phyloP scores from a whole-genome alignment of 495 filamentous ascomycete genomes.

The Tuber calosporum region DNA sequence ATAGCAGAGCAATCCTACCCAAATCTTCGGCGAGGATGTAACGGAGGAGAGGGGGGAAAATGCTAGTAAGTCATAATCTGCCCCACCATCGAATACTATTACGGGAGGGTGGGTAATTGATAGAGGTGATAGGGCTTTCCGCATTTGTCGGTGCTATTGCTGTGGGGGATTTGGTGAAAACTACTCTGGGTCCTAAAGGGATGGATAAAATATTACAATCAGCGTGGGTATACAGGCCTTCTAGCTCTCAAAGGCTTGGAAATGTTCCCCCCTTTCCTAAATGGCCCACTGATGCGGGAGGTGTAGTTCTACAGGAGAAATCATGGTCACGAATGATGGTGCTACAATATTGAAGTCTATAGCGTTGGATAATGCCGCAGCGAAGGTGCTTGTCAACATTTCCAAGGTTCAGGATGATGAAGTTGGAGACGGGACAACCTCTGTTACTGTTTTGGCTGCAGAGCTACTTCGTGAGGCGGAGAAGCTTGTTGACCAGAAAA shows the following conservation, averaged over 20 bases:
- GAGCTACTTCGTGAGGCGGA: slow-evolving; percentile 94
- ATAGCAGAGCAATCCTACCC: slow-evolving; percentile 64
- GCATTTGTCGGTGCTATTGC: slow-evolving; percentile 97
- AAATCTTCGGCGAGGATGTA: slow-evolving; percentile 97
- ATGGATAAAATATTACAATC: slow-evolving; percentile 99
- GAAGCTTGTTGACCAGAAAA: slow-evolving; percentile 92
- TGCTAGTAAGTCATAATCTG: slow-evolving; percentile 59
- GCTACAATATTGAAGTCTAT: slow-evolving; percentile 97
- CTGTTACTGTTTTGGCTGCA: slow-evolving; percentile 85
- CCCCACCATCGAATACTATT: slow-evolving; percentile 3
- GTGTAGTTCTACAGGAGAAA: slow-evolving; percentile 80
- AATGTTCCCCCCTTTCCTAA: background rate
- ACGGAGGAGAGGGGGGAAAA: slow-evolving; percentile 99
- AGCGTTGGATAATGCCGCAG: slow-evolving; percentile 96
- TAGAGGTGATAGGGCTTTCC: slow-evolving; percentile 50
- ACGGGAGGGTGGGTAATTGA: slow-evolving; percentile 20
- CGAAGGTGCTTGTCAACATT: slow-evolving; percentile 96
- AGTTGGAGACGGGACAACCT: slow-evolving; percentile 91
- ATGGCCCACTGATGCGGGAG: slow-evolving; percentile 16
- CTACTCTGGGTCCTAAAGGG: slow-evolving; percentile 91
- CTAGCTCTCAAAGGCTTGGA: background rate
- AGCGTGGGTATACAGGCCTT: slow-evolving; percentile 55
- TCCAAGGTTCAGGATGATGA: slow-evolving; percentile 99
- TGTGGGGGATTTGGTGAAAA: slow-evolving; percentile 94
- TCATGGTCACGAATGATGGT: slow-evolving; percentile 97